Percentiles rank a stretch among this genome's conserved stretches.
These are phyloP conservation scores for Acacia melanoxylon DNA, from an alignment of 306 rosid genomes.

Conservation along the genomic window DNA sequence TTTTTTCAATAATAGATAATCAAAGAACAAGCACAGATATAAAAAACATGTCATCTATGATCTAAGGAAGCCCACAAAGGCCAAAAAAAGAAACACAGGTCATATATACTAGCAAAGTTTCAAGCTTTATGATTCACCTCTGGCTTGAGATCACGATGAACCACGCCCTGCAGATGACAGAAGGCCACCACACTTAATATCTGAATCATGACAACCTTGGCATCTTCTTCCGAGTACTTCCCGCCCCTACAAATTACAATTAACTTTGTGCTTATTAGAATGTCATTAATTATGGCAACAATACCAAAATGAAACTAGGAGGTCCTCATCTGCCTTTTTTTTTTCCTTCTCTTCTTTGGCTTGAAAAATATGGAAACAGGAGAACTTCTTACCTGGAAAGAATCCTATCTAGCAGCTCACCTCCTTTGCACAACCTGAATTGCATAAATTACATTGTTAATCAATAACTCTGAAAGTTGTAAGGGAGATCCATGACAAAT, in stretches of 20 bases:
- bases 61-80: background rate
- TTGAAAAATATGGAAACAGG: slow-evolving; percentile 13
- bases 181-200: slow-evolving; percentile 59
- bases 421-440: slow-evolving; percentile 86
- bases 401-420: slow-evolving; percentile 81
- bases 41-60: background rate
- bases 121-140: slow-evolving; percentile 54
- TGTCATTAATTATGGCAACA: slow-evolving; percentile 7
- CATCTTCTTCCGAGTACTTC: slow-evolving; percentile 65
- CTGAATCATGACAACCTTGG: slow-evolving; percentile 57
- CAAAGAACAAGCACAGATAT: background rate
- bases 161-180: slow-evolving; percentile 70
- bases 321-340: background rate
- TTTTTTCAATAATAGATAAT: background rate
- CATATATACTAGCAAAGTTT: background rate
- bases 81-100: background rate
- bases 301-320: slow-evolving; percentile 23
- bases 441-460: slow-evolving; percentile 16
- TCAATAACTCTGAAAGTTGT: slow-evolving; percentile 13
- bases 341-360: slow-evolving; percentile 16
- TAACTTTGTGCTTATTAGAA: slow-evolving; percentile 24
- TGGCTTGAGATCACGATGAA: slow-evolving; percentile 67
- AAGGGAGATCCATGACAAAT: background rate
- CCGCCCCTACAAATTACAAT: slow-evolving; percentile 66
- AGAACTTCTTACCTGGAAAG: slow-evolving; percentile 73